A percentile compares a stretch with the other conserved stretches of the same genome.
These are phyloP conservation scores for Trichosporon coremiiforme DNA, from an alignment of 1,284 basidiomycete genomes.

Conservation along the genomic window DNA sequence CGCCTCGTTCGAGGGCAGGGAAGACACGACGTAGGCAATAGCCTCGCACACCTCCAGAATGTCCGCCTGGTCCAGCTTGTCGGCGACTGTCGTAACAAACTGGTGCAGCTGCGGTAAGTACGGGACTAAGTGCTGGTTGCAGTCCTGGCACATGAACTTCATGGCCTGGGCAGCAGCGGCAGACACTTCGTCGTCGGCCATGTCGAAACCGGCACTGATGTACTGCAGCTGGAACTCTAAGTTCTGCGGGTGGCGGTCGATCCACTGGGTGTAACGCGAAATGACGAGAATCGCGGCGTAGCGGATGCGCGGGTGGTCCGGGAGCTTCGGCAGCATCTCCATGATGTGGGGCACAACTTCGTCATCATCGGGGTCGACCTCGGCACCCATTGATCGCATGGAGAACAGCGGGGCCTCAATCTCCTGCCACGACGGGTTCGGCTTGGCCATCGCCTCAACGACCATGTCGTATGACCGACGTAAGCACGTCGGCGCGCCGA, in stretches of 20 bases:
- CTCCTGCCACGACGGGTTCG: conserved; percentile 79
- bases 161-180: conserved; percentile 95
- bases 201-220: conserved; percentile 88
- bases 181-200: conserved; percentile 75
- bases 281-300: conserved; percentile 96
- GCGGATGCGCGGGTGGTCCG: conserved; percentile 85
- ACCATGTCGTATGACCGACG: conserved; percentile 79
- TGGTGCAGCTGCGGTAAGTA: conserved; percentile 89
- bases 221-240: conserved; percentile 85
- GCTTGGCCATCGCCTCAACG: conserved; percentile 64
- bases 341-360: conserved; percentile 90
- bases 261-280: conserved; percentile 96
- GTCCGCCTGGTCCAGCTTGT: conserved; percentile 81
- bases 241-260: conserved; percentile 83
- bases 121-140: conserved; percentile 88
- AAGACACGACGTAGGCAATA: conserved; percentile 90
- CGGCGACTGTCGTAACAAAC: conserved; percentile 77
- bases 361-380: conserved; percentile 81
- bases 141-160: conserved; percentile 97
- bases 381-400: conserved; percentile 96
- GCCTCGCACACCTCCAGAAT: conserved; percentile 90
- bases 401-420: conserved; percentile 98
- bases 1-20: conserved; percentile 79
- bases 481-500: conserved; percentile 84
- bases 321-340: conserved; percentile 88